Base-by-base conservation (phyloP, 2,329 filamentous ascomycete species). In the Lachnellula subtilissima region DNA sequence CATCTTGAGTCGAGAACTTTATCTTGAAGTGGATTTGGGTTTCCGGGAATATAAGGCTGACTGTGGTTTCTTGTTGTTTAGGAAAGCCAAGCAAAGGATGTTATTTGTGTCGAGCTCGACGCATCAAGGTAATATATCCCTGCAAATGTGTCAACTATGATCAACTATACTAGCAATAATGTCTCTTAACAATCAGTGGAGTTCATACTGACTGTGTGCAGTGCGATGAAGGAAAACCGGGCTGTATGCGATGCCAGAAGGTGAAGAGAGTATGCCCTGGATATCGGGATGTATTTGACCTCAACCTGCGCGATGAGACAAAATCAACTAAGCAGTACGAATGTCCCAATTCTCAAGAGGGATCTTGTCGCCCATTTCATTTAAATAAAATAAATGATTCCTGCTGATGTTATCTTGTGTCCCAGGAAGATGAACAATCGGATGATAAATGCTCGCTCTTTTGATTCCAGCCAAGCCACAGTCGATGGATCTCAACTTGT, bases 241-340 rank as follows among this genome's bases (percentile, higher is more conserved):
- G 78, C 12, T 87, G 84, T 70, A 81, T 79, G 52, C 82, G 86
- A 66, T 87, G 84, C 63, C 73, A 76, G 61, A 86, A 85, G 63
- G 84, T 82, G 35, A 76, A 81, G 54, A 78, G 83, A 50, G 74
- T 79, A 57, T 87, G 84, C 63, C 84, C 84, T 2, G 84, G 84
- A 28, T 87, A 87, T 71, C 82, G 82, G 66, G 82, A 87, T 66
- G 54, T 59, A 9, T 63, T 62, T 47, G 84, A 87, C 60, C 86
- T 88, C 63, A 86, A 88, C 62, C 73, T 88, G 19, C 80, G 88
- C 50, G 87, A 88, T 63, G 82, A 65, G 84, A 61, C 85, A 87
- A 68, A 85, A 87, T 73, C 88, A 82, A 51, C 80, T 80, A 64
- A 85, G 84, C 53, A 83, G 28, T 32, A 82, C 67, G 77, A 78